Evolutionary conservation across 441 rosid species (phyloP).

Genomic region (Gossypium schwendimanii): DNA sequence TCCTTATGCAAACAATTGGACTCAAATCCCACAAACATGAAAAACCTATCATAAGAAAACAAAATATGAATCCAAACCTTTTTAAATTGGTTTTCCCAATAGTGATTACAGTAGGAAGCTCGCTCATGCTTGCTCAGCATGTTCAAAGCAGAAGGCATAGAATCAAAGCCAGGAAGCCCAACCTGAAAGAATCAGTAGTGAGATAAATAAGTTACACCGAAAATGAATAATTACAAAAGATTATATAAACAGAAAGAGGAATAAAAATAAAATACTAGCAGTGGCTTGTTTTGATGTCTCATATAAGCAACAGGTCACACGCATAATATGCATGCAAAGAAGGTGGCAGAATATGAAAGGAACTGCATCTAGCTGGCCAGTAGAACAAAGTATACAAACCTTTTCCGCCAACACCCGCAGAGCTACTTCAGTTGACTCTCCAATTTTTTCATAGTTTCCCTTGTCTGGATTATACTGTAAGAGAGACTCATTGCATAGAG

Average conservation of each 20-base stretch:
- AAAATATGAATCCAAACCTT: slow-evolving; percentile 54
- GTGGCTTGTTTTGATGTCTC: background rate
- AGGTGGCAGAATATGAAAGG: background rate
- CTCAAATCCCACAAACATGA: slow-evolving; percentile 2
- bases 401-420: slow-evolving; percentile 90
- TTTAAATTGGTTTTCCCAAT: slow-evolving; percentile 89
- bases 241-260: background rate
- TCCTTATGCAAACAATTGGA: slow-evolving; percentile 2
- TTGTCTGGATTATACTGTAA: slow-evolving; percentile 97
- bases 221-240: slow-evolving; percentile 11
- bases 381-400: slow-evolving; percentile 37
- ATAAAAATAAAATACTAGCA: background rate
- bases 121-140: slow-evolving; percentile 95
- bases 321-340: background rate
- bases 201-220: slow-evolving; percentile 18
- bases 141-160: slow-evolving; percentile 88
- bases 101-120: slow-evolving; percentile 95
- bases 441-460: slow-evolving; percentile 85
- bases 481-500: slow-evolving; percentile 92
- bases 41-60: slow-evolving; percentile 3
- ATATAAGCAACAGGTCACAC: background rate
- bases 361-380: background rate
- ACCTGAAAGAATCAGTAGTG: slow-evolving; percentile 51
- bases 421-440: slow-evolving; percentile 99
- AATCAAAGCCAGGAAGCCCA: slow-evolving; percentile 99